phyloP scores from a whole-genome alignment of 1,139 yeast genomes.

The Pichia norvegensis region DNA sequence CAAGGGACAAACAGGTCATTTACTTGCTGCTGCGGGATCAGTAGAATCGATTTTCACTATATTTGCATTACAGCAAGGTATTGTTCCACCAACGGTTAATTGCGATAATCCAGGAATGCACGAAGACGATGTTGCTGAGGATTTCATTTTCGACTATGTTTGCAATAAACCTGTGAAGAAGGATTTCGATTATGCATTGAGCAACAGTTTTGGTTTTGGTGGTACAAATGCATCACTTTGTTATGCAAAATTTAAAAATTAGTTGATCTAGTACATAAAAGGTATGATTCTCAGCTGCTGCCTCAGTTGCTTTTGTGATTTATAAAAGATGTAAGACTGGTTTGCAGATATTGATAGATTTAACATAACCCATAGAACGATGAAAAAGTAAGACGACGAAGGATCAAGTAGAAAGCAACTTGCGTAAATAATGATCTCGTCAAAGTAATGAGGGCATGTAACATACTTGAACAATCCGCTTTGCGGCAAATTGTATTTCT shows the following conservation, averaged over 20 bases:
- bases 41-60: slow-evolving; percentile 83
- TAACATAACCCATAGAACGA: slow-evolving; percentile 49
- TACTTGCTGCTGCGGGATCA: slow-evolving; percentile 94
- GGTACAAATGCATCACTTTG: slow-evolving; percentile 81
- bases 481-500: slow-evolving; percentile 61
- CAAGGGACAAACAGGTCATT: slow-evolving; percentile 89
- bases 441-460: slow-evolving; percentile 75
- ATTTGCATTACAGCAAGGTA: slow-evolving; percentile 48
- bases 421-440: slow-evolving; percentile 61
- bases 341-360: slow-evolving; percentile 59
- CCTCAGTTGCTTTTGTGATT: slow-evolving; percentile 11
- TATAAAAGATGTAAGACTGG: slow-evolving; percentile 51
- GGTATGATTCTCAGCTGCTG: slow-evolving; percentile 31
- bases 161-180: slow-evolving; percentile 36
- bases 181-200: slow-evolving; percentile 40
- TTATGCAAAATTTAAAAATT: slow-evolving; percentile 29
- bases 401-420: slow-evolving; percentile 26
- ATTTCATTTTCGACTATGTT: slow-evolving; percentile 56
- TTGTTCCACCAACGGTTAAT: slow-evolving; percentile 77
- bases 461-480: slow-evolving; percentile 43
- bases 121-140: slow-evolving; percentile 32
- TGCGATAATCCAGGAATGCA: slow-evolving; percentile 46
- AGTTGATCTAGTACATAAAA: slow-evolving; percentile 26
- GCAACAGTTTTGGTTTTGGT: slow-evolving; percentile 96
- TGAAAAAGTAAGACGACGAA: slow-evolving; percentile 15